Percentiles rank a stretch among this genome's conserved stretches.
Evolutionary conservation across 2,329 filamentous ascomycete species (phyloP).

Genomic region (Cercospora citrullina): DNA sequence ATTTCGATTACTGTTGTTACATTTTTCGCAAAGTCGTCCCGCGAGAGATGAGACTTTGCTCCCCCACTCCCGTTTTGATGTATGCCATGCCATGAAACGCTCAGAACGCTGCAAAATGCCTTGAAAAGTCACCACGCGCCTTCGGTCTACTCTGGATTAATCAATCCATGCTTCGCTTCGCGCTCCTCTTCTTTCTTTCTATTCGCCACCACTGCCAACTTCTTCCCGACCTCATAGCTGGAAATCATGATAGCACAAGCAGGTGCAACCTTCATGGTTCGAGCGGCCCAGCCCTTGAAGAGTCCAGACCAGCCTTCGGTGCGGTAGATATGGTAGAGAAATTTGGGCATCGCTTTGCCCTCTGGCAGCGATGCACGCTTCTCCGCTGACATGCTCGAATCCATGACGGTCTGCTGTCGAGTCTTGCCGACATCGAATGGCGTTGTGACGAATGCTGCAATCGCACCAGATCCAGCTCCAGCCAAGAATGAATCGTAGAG

Average conservation of each 20-base stretch:
- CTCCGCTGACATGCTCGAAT: slow-evolving; percentile 47
- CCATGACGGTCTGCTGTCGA: slow-evolving; percentile 77
- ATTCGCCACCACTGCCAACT: slow-evolving; percentile 76
- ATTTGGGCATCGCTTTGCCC: slow-evolving; percentile 72
- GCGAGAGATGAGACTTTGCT: background rate
- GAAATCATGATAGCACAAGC: slow-evolving; percentile 99
- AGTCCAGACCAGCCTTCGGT: slow-evolving; percentile 79
- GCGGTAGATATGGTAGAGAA: slow-evolving; percentile 87
- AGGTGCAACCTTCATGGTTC: slow-evolving; percentile 91
- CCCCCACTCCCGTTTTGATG: background rate
- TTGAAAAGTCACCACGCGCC: background rate
- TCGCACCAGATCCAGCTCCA: slow-evolving; percentile 77
- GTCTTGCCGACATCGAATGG: slow-evolving; percentile 99
- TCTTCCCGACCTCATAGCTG: slow-evolving; percentile 94
- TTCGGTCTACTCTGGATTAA: background rate
- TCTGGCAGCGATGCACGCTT: slow-evolving; percentile 60
- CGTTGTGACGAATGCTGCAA: slow-evolving; percentile 85
- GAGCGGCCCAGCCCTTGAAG: slow-evolving; percentile 87
- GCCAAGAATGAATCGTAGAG: slow-evolving; percentile 88
- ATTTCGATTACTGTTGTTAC: background rate
- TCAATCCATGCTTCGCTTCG: background rate
- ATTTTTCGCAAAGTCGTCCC: background rate
- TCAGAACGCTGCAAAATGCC: background rate
- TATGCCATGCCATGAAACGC: background rate
- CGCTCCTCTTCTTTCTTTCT: slow-evolving; percentile 44